Conservation (phyloP, 139 green algal genomes). For the Chara braunii region DNA sequence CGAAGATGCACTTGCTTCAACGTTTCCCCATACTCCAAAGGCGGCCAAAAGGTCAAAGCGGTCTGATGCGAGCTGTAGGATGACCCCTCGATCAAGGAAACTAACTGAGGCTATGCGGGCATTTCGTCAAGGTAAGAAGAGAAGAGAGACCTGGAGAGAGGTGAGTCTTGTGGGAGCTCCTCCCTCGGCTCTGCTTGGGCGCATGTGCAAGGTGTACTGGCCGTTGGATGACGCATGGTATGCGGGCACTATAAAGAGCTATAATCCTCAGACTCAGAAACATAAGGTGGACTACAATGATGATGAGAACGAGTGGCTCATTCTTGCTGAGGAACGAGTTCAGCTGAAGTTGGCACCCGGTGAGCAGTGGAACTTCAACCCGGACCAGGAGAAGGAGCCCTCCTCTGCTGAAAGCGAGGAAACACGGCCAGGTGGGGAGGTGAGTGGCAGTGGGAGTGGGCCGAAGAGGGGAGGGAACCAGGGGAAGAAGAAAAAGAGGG, state of each 20-base stretch:
- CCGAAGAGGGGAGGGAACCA: too few species aligned
- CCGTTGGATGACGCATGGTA: slow-evolving; percentile 12
- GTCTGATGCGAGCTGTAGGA: background rate
- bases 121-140: too few species aligned
- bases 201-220: slow-evolving; percentile 7
- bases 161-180: background rate
- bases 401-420: too few species aligned
- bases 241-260: slow-evolving; percentile 1
- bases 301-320: slow-evolving; percentile 7
- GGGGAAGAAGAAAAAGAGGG: too few species aligned
- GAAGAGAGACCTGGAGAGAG: too few species aligned
- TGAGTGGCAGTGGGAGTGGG: too few species aligned
- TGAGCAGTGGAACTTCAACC: background rate
- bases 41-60: background rate
- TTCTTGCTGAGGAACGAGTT: slow-evolving; percentile 5
- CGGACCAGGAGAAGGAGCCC: too few species aligned
- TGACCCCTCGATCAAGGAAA: background rate
- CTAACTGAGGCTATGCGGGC: background rate
- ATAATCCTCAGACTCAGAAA: slow-evolving; percentile 1
- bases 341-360: slow-evolving; percentile 5
- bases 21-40: background rate
- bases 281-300: slow-evolving; percentile 16
- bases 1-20: background rate
- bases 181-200: background rate
- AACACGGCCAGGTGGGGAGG: too few species aligned